phyloP scores from a whole-genome alignment of 1,284 basidiomycete genomes.

The Melampsora abietis-canadensis region DNA sequence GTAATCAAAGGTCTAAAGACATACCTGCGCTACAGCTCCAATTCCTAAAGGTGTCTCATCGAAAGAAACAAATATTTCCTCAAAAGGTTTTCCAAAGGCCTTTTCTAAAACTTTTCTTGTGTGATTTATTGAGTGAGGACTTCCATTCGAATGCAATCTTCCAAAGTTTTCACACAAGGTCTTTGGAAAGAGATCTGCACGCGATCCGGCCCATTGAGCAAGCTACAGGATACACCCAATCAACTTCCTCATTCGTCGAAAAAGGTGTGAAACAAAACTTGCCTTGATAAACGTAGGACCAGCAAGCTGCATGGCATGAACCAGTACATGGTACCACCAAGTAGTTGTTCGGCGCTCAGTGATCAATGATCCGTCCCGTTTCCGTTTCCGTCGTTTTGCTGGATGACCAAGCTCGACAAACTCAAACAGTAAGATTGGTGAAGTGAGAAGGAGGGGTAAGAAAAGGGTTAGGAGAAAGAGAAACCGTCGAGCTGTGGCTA shows the following conservation, averaged over 20 bases:
- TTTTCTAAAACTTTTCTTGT: conserved; percentile 78
- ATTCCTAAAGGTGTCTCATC: conserved; percentile 82
- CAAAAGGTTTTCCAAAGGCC: conserved; percentile 72
- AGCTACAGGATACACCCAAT: conserved; percentile 59
- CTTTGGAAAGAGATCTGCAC: conserved; percentile 90
- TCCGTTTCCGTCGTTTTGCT: conserved; percentile 57
- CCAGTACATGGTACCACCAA: conserved; percentile 93
- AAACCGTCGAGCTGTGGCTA: conserved; percentile 79
- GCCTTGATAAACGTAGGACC: conserved; percentile 98
- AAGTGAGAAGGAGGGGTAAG: conserved; percentile 75
- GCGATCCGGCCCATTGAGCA: conserved; percentile 96
- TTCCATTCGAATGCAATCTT: conserved; percentile 81
- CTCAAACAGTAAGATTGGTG: conserved; percentile 79
- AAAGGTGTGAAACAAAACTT: conserved; percentile 45
- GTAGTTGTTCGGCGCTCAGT: conserved; percentile 60
- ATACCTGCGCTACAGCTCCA: conserved; percentile 93
- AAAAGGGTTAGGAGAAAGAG: conserved; percentile 79
- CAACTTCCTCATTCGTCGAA: too few relatives aligned
- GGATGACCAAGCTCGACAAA: conserved; percentile 48
- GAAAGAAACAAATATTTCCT: conserved; percentile 89
- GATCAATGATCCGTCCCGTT: conserved; percentile 63
- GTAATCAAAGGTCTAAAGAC: conserved; percentile 45
- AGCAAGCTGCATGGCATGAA: conserved; percentile 84
- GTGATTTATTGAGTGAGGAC: conserved; percentile 74
- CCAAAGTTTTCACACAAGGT: conserved; percentile 82